These are phyloP conservation scores for Schwanniomyces polymorphus DNA, from an alignment of 805 yeast genomes.

Conservation along the genomic window DNA sequence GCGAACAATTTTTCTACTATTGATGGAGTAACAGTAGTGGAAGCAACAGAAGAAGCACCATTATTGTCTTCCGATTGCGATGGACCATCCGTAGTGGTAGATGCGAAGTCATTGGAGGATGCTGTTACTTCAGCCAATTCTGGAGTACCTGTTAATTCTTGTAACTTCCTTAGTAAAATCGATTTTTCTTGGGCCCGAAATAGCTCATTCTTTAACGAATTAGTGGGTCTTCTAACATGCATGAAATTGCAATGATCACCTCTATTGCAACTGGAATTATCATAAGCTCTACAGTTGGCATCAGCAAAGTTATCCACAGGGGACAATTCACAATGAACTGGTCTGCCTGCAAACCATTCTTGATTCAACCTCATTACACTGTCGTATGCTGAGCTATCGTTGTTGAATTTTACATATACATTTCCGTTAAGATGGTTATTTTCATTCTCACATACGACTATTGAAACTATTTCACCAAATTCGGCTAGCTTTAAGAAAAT, in stretches of 20 bases:
- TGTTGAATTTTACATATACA: constrained; percentile 67
- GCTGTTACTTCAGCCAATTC: constrained; percentile 1
- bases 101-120: not conserved
- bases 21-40: constrained; percentile 10
- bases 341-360: constrained; percentile 80
- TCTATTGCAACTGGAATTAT: constrained; percentile 63
- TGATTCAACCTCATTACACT: constrained; percentile 66
- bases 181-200: constrained; percentile 37
- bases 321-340: constrained; percentile 75
- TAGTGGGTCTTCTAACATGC: constrained; percentile 65
- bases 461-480: constrained; percentile 53
- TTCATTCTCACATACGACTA: constrained; percentile 80
- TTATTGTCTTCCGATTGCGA: not conserved
- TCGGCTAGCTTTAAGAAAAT: constrained; percentile 59
- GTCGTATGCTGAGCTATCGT: constrained; percentile 54
- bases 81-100: not conserved
- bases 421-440: constrained; percentile 85
- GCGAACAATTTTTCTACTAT: constrained; percentile 18
- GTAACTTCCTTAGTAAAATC: constrained; percentile 11
- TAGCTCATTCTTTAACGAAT: constrained; percentile 41
- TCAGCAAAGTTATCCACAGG: constrained; percentile 72
- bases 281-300: constrained; percentile 75
- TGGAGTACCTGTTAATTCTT: not conserved
- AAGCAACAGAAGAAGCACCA: not conserved
- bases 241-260: constrained; percentile 85